Evolutionary conservation across 2,329 filamentous ascomycete species (phyloP), one percentile per base, ranked within the genome.

Genomic region (Aspergillus sp.): DNA sequence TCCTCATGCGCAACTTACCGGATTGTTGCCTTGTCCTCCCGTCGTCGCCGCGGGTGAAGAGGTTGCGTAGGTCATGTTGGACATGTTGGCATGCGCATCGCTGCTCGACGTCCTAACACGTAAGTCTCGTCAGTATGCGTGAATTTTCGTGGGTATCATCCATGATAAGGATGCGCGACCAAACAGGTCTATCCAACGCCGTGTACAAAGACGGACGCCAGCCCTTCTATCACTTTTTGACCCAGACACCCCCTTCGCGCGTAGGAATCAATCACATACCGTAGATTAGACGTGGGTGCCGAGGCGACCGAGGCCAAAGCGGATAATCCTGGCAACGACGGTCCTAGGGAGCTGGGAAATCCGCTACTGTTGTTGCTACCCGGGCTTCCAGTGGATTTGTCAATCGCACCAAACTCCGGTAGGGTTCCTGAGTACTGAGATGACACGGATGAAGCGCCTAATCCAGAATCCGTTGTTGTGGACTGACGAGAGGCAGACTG

Each of bases 11-110:
- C 32, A 17, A 75, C 74, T 74, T 62, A 76, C 72, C 50, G 73
- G 72, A 57, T 67, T 71, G 57, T 69, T 75, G 58, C 81, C 81
- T 67, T 85, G 83, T 49, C 85, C 85, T 59, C 82, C 84, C 56
- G 83, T 81, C 38, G 85, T 87, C 38, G 82, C 82, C 55, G 84
- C 83, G 45, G 85, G 84, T 43, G 85, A 85, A 59, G 83, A 82
- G 58, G 82, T 85, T 63, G 82, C 78, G 69, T 83, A 84, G 60
- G 78, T 82, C 77, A 84, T 81, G 69, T 72, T 81, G 64, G 77
- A 80, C 78, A 83, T 81, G 68, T 68, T 78, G 71, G 75, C 72
- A 64, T 73, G 71, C 49, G 65, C 76, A 78, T 78, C 76, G 67
- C 69, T 70, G 59, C 60, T 61, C 42, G 70, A 72, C 42, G 63